Evolutionary conservation across 768 basidiomycete species (phyloP), one percentile per base, ranked within the genome.

Genomic region (Exsudoporus frostii): DNA sequence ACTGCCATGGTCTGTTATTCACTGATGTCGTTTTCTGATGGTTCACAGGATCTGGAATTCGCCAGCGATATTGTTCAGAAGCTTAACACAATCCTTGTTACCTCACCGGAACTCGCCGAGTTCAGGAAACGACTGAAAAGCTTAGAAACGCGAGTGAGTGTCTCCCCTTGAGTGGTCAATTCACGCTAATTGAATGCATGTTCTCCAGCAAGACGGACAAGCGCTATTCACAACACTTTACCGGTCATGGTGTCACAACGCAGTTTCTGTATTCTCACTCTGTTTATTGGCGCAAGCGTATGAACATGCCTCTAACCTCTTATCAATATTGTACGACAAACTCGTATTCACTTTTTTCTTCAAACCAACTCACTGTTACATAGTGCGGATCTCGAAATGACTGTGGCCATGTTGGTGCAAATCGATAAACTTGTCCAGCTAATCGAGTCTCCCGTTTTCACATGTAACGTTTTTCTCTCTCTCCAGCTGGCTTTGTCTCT

Each of bases 41-140:
- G 10, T 15, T 5, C 36, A 27, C 54, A 96, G 92, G 97, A 99
- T 68, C 81, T 98, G 38, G 97, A 98, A 68, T 98, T 98, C 69
- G 95, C 96, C 2, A 92, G 94, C 62, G 88, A 91, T 56, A 98
- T 99, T 69, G 93, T 99, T 15, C 93, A 97, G 74, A 98, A 98
- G 72, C 75, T 99, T 44, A 98, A 93, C 66, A 86, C 94, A 67
- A 98, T 99, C 60, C 76, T 99, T 45, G 95, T 96, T 58, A 98
- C 96, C 7, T 94, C 93, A 2, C 93, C 93, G 0, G 96, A 99
- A 68, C 74, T 99, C n/a, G 82, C 85, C 5, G 97, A 99, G 51
- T 98, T 98, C 71, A 79, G 97, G 50, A 90, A 90, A 66, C 78
- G 95, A 39, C 74, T 99, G 55, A 97, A 96, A 73, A 96, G 87